These are phyloP conservation scores for Colletotrichum viniferum DNA, from an alignment of 2,329 filamentous ascomycete species.

Conservation along the genomic window DNA sequence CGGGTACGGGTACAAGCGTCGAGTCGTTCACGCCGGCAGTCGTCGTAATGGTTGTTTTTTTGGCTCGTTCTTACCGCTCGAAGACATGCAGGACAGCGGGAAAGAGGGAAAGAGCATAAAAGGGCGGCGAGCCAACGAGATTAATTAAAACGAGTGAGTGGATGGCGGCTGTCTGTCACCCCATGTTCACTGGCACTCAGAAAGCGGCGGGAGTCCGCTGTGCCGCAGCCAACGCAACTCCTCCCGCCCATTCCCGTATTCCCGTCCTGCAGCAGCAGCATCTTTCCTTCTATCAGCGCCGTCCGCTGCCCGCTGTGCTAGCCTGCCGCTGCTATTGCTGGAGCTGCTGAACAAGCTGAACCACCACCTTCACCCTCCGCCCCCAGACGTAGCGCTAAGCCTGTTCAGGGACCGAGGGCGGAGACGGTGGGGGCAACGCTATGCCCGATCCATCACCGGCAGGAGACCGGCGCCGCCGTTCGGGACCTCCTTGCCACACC, in stretches of 20 bases:
- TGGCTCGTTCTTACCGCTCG: background rate
- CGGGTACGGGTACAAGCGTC: background rate
- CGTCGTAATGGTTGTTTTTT: background rate
- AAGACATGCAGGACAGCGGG: conserved; percentile 11
- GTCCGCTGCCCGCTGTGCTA: background rate
- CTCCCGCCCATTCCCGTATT: background rate
- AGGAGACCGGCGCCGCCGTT: background rate
- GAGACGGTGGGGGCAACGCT: background rate
- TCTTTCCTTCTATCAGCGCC: background rate
- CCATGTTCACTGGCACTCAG: background rate
- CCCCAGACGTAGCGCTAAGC: background rate
- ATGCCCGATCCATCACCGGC: conserved; percentile 11
- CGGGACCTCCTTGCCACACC: background rate
- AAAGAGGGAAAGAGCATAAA: background rate
- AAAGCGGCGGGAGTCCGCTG: background rate
- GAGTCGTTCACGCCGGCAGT: background rate
- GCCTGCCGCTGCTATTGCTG: background rate
- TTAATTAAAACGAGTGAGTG: conserved; percentile 12
- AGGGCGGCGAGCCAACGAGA: conserved; percentile 1
- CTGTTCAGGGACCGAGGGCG: conserved; percentile 7
- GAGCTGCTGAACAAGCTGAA: conserved; percentile 7
- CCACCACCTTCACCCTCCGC: background rate
- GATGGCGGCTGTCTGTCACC: background rate
- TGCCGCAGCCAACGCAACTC: background rate
- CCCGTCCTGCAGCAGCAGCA: background rate